phyloP scores from a whole-genome alignment of 257 asterid genomes.

The Henckelia pumila region DNA sequence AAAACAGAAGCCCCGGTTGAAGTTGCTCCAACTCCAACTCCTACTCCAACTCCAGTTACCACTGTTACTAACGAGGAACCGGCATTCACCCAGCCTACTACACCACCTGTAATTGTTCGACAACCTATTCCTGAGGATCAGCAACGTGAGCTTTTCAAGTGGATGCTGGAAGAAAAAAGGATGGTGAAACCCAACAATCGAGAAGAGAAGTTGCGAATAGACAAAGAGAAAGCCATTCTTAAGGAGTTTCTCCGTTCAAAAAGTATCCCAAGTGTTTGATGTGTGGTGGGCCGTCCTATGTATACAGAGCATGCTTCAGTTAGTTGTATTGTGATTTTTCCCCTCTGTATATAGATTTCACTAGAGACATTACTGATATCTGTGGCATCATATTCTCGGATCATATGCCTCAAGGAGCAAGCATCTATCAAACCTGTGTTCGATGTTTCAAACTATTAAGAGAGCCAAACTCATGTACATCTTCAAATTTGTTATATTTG shows the following conservation, averaged over 20 bases:
- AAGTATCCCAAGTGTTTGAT: slow-evolving; percentile 44
- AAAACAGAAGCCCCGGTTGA: slow-evolving; percentile 31
- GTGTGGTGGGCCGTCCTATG: slow-evolving; percentile 4
- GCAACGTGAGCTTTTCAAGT: slow-evolving; percentile 60
- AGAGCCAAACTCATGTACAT: not conserved
- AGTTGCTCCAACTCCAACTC: slow-evolving; percentile 32
- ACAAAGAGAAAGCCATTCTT: slow-evolving; percentile 66
- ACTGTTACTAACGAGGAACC: slow-evolving; percentile 36
- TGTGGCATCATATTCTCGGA: not conserved
- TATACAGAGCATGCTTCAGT: slow-evolving; percentile 20
- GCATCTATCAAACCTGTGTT: not conserved
- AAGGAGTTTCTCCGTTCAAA: slow-evolving; percentile 51
- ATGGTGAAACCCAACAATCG: slow-evolving; percentile 49
- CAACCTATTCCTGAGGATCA: slow-evolving; percentile 49
- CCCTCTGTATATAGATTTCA: not conserved
- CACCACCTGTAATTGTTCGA: slow-evolving; percentile 41
- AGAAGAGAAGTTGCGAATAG: slow-evolving; percentile 48
- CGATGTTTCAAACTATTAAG: not conserved
- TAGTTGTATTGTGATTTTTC: slow-evolving; percentile 12
- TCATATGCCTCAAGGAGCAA: not conserved
- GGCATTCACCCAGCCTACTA: slow-evolving; percentile 31
- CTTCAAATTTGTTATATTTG: no score
- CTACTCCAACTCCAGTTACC: slow-evolving; percentile 38
- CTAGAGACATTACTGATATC: not conserved
- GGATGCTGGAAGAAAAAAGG: slow-evolving; percentile 76